A percentile compares a stretch with the other conserved stretches of the same genome.
phyloP scores from a whole-genome alignment of 768 basidiomycete genomes.

The Termitomyces sp. region DNA sequence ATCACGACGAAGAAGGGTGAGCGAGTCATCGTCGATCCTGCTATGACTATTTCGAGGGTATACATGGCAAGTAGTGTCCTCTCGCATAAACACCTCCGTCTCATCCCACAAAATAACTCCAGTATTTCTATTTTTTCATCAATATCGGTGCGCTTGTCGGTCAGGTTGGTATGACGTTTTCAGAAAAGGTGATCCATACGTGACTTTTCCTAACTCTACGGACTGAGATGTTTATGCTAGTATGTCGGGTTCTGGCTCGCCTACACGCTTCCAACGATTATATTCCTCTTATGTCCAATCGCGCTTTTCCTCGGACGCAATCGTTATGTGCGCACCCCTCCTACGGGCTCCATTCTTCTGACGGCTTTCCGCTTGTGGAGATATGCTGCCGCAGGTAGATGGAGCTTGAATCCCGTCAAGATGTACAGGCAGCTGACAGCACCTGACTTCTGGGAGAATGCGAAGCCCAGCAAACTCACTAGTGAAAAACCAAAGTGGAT shows the following conservation, averaged over 20 bases:
- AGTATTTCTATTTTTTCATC: slow-evolving; percentile 72
- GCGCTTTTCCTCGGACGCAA: slow-evolving; percentile 54
- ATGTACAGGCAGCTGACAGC: slow-evolving; percentile 48
- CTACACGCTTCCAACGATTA: slow-evolving; percentile 57
- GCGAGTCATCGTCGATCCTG: slow-evolving; percentile 70
- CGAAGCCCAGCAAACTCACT: slow-evolving; percentile 58
- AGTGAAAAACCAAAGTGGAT: slow-evolving; percentile 61
- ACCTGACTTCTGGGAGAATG: slow-evolving; percentile 71
- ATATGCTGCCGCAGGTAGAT: slow-evolving; percentile 44
- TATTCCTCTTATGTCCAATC: slow-evolving; percentile 62
- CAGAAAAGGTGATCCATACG: slow-evolving; percentile 45
- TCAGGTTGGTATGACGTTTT: slow-evolving; percentile 67
- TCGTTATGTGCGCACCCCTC: slow-evolving; percentile 53
- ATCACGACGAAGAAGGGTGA: slow-evolving; percentile 51
- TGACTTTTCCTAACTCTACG: not conserved
- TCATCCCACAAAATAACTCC: not conserved
- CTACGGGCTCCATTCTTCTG: slow-evolving; percentile 61
- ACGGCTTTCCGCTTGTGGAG: slow-evolving; percentile 23
- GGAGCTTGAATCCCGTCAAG: slow-evolving; percentile 52
- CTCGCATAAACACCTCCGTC: too few species aligned
- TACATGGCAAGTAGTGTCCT: slow-evolving; percentile 54
- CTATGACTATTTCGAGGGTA: slow-evolving; percentile 61
- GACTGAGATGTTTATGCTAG: slow-evolving; percentile 23
- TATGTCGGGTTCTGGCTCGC: slow-evolving; percentile 68
- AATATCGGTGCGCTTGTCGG: slow-evolving; percentile 71